A percentile compares a stretch with the other conserved stretches of the same genome.
Evolutionary conservation across 129 eudicot genomes (phyloP).

Genomic region (Tanacetum coccineum): DNA sequence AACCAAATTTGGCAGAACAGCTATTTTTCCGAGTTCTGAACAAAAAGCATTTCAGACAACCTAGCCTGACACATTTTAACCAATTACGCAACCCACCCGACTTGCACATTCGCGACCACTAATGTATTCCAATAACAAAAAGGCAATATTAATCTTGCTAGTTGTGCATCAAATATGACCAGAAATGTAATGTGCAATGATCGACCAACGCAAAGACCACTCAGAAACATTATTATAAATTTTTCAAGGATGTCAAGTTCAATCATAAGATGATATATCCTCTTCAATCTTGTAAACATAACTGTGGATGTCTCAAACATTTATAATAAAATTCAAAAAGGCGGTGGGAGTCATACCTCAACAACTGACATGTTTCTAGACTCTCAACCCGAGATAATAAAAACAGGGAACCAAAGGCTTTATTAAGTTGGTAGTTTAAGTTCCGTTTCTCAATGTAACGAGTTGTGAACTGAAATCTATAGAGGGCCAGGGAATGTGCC

Average conservation of each 20-base stretch:
- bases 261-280: slow-evolving; percentile 13
- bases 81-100: too few relatives aligned
- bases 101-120: too few relatives aligned
- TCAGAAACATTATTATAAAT: slow-evolving; percentile 3
- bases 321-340: slow-evolving; percentile 4
- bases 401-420: slow-evolving; percentile 25
- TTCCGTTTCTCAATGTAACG: slow-evolving; percentile 15
- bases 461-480: slow-evolving; percentile 25
- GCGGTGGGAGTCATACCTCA: not conserved
- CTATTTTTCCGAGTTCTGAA: too few relatives aligned
- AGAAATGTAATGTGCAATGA: not conserved
- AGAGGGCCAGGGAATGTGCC: slow-evolving; percentile 93
- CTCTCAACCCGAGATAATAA: slow-evolving; percentile 5
- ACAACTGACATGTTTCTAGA: slow-evolving; percentile 19
- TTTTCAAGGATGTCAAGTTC: slow-evolving; percentile 7
- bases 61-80: too few relatives aligned
- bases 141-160: too few relatives aligned
- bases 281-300: slow-evolving; percentile 17
- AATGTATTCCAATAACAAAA: too few relatives aligned
- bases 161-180: not conserved
- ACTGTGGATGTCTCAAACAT: slow-evolving; percentile 3
- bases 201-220: not conserved
- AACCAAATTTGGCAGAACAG: too few relatives aligned
- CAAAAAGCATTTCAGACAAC: too few relatives aligned
- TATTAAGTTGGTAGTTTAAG: slow-evolving; percentile 7